Conservation (phyloP, 2,329 filamentous ascomycete species). For the Sarocladiaceae sp. region DNA sequence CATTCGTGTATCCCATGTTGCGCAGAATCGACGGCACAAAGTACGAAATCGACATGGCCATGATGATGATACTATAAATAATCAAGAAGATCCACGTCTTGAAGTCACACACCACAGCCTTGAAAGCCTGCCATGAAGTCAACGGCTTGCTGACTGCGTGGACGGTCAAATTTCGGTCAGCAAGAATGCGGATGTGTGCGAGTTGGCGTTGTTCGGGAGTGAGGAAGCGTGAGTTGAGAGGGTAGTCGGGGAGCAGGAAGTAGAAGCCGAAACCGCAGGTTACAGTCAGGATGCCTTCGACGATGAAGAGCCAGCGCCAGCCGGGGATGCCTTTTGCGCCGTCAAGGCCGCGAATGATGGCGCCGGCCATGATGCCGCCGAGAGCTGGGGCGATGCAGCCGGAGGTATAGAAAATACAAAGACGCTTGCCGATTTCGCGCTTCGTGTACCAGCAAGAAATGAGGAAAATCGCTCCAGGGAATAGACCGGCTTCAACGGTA, state of each 20-base stretch:
- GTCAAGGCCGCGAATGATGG: conserved; percentile 34
- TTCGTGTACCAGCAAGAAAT: neutral
- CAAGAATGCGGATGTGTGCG: conserved; percentile 16
- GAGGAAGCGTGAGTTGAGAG: conserved; percentile 52
- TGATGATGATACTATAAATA: conserved; percentile 40
- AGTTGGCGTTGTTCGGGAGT: conserved; percentile 42
- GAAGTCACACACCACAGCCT: conserved; percentile 33
- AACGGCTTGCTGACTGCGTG: conserved; percentile 13
- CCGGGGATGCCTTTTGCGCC: conserved; percentile 21
- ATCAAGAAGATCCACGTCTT: conserved; percentile 40
- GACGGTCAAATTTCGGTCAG: conserved; percentile 12
- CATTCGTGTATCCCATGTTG: conserved; percentile 19
- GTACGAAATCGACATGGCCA: conserved; percentile 43
- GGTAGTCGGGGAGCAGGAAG: conserved; percentile 25
- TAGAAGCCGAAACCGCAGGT: conserved; percentile 22
- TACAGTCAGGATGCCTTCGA: conserved; percentile 36
- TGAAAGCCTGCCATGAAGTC: conserved; percentile 15
- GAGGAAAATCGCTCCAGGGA: conserved; percentile 43
- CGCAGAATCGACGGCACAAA: conserved; percentile 23
- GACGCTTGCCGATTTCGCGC: neutral
- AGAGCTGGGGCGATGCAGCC: conserved; percentile 44
- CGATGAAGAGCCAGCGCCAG: conserved; percentile 57
- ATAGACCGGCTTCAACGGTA: conserved; percentile 40
- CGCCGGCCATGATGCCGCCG: conserved; percentile 36
- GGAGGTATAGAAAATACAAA: conserved; percentile 51